phyloP scores from a whole-genome alignment of 2,329 filamentous ascomycete genomes.

The Hypoxylon sp. region DNA sequence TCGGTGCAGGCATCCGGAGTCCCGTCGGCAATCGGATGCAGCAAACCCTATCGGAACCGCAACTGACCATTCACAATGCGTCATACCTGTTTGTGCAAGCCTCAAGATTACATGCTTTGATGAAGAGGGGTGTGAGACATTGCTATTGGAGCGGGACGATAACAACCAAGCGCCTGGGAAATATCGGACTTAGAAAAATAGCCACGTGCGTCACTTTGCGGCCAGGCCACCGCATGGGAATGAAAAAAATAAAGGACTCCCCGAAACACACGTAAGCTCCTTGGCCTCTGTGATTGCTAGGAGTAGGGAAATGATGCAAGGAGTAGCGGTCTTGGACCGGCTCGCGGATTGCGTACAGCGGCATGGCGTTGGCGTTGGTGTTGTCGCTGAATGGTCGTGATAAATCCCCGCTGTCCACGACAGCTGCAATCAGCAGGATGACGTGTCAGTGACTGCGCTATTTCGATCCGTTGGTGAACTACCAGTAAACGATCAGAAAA shows the following conservation, averaged over 20 bases:
- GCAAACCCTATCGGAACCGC: constrained; percentile 45
- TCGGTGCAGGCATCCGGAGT: constrained; percentile 24
- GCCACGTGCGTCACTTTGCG: constrained; percentile 39
- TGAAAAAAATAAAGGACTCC: constrained; percentile 26
- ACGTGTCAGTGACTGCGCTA: constrained; percentile 37
- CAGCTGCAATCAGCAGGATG: constrained; percentile 41
- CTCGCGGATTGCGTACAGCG: constrained; percentile 10
- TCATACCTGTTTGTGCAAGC: constrained; percentile 3
- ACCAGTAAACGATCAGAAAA: constrained; percentile 12
- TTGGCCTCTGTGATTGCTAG: constrained; percentile 1
- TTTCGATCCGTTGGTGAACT: constrained; percentile 17
- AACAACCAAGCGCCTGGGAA: constrained; percentile 15
- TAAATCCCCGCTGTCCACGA: constrained; percentile 27
- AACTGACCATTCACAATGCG: constrained; percentile 20
- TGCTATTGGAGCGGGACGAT: constrained; percentile 32
- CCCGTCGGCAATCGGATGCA: constrained; percentile 39
- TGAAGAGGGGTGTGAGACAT: constrained; percentile 21
- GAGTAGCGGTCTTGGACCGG: constrained; percentile 20
- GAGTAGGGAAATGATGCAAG: constrained; percentile 14
- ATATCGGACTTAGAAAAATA: constrained; percentile 31
- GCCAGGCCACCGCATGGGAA: constrained; percentile 10
- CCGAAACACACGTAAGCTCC: constrained; percentile 27
- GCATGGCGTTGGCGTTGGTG: neutral
- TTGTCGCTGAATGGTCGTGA: constrained; percentile 17
- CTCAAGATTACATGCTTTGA: constrained; percentile 37